A percentile compares a stretch with the other conserved stretches of the same genome.
phyloP scores from a whole-genome alignment of 192 early-diverging fungal species.

The Coemansia umbellata region DNA sequence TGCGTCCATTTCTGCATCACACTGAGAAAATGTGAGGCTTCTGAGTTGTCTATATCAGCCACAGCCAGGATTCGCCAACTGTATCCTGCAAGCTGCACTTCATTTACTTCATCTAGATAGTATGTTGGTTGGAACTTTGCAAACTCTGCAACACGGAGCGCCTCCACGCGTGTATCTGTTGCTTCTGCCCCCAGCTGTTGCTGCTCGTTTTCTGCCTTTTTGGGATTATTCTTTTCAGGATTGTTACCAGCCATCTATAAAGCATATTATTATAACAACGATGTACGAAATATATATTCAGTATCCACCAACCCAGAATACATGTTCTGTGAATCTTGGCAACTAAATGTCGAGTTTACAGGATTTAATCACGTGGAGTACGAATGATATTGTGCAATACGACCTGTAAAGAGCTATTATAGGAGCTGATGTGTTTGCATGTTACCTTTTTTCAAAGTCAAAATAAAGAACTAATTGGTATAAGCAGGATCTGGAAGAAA shows the following conservation, averaged over 20 bases:
- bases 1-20: conserved; percentile 57
- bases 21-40: conserved; percentile 32
- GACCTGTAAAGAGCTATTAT: no score
- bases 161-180: conserved; percentile 23
- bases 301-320: neutral
- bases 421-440: no score
- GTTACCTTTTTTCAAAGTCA: neutral
- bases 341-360: conserved; percentile 1
- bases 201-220: neutral
- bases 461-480: conserved; percentile 1
- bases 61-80: conserved; percentile 30
- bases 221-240: neutral
- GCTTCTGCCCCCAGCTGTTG: conserved; percentile 22
- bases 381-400: no score
- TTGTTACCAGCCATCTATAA: no score
- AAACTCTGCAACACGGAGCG: conserved; percentile 35
- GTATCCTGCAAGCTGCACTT: neutral
- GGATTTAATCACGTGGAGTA: conserved; percentile 11
- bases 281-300: neutral
- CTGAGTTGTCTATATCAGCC: conserved; percentile 22
- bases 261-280: neutral
- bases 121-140: conserved; percentile 41
- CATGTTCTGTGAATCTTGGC: no score
- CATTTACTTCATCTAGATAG: conserved; percentile 11
- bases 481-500: no score